These are phyloP conservation scores for Hypoxylon subgilvum DNA, from an alignment of 495 filamentous ascomycete species.

Conservation along the genomic window DNA sequence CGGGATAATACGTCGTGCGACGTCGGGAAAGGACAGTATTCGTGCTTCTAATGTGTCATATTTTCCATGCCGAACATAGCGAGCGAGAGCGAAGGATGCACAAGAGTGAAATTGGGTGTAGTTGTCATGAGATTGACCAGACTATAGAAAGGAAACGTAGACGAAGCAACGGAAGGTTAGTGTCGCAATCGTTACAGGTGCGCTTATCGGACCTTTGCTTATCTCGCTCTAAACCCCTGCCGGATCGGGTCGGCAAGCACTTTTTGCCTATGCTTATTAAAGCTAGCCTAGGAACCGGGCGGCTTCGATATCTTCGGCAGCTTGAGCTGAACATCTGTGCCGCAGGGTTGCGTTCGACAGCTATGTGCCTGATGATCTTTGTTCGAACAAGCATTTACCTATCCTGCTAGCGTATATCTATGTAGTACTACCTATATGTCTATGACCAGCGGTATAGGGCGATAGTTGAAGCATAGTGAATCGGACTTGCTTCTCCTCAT, in stretches of 20 bases:
- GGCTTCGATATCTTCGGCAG: slow-evolving; percentile 24
- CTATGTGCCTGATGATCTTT: too few species aligned
- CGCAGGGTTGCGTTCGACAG: too few species aligned
- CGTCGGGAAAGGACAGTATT: slow-evolving; percentile 1
- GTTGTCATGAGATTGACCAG: slow-evolving; percentile 1
- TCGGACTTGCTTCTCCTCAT: too few species aligned
- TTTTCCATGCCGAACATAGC: slow-evolving; percentile 29
- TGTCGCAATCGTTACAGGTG: slow-evolving; percentile 11
- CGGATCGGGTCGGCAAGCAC: slow-evolving; percentile 14
- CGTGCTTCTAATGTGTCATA: slow-evolving; percentile 3
- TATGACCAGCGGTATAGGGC: too few species aligned
- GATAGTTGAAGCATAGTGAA: too few species aligned
- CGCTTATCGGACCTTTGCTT: slow-evolving; percentile 24
- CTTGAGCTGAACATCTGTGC: not conserved
- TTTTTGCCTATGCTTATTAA: slow-evolving; percentile 15
- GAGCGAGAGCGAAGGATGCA: slow-evolving; percentile 18
- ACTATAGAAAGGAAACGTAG: slow-evolving; percentile 2
- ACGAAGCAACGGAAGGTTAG: not conserved
- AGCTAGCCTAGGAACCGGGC: not conserved
- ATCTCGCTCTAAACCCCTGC: slow-evolving; percentile 18
- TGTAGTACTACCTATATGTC: too few species aligned
- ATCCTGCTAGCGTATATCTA: too few species aligned
- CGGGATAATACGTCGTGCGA: not conserved
- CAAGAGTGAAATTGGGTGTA: slow-evolving; percentile 18
- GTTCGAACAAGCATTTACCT: too few species aligned